Conservation (phyloP, 2,329 filamentous ascomycete species). For the Xylariomycetidae sp. region DNA sequence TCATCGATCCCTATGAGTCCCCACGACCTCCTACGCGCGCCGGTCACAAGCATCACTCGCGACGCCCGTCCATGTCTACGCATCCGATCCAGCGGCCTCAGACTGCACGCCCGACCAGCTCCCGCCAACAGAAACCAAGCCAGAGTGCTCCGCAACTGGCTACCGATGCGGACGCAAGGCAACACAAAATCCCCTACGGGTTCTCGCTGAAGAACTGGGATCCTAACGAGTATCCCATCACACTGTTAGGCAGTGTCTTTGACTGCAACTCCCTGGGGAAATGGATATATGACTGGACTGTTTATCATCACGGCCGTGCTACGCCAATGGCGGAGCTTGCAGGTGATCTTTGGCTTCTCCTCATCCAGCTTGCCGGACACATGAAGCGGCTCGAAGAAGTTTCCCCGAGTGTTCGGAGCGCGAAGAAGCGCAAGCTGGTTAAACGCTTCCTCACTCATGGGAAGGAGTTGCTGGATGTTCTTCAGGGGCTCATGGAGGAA, state of each 20-base stretch:
- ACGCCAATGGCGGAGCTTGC: constrained; percentile 86
- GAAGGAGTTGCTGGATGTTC: constrained; percentile 77
- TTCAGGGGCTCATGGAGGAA: constrained; percentile 79
- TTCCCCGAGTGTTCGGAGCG: constrained; percentile 62
- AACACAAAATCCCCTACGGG: constrained; percentile 73
- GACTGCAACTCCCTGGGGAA: constrained; percentile 96
- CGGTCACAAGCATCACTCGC: constrained; percentile 30
- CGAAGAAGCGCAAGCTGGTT: constrained; percentile 72
- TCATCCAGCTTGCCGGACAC: constrained; percentile 91
- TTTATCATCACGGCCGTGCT: constrained; percentile 76
- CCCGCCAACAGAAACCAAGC: constrained; percentile 32
- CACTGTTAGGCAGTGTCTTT: constrained; percentile 91
- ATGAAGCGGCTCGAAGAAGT: constrained; percentile 84
- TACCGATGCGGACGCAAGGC: constrained; percentile 53
- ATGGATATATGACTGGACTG: constrained; percentile 99
- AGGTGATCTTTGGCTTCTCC: constrained; percentile 88
- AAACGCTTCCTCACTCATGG: constrained; percentile 88
- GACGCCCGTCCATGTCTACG: constrained; percentile 38
- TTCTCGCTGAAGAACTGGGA: constrained; percentile 99
- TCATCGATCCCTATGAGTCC: constrained; percentile 37
- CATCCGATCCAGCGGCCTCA: constrained; percentile 43
- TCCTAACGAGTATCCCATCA: constrained; percentile 85
- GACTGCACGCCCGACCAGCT: constrained; percentile 43
- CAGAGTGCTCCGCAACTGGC: constrained; percentile 34
- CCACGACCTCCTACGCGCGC: constrained; percentile 34